Percentiles rank a stretch among this genome's conserved stretches.
Evolutionary conservation across 2,329 filamentous ascomycete species (phyloP).

Genomic region (Trichoderma sp.): DNA sequence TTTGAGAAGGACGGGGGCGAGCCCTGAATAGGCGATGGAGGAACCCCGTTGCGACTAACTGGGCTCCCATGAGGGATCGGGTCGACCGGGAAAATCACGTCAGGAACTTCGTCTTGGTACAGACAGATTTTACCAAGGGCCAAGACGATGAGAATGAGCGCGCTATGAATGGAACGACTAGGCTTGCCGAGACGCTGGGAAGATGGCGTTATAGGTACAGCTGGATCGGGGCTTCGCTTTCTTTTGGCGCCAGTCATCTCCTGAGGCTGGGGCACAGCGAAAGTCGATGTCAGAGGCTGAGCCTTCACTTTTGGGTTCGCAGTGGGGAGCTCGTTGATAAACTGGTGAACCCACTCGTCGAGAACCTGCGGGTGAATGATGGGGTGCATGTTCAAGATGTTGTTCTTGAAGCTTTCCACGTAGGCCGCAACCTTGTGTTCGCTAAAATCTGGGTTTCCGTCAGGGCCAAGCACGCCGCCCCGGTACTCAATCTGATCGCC

Average conservation of each 20-base stretch:
- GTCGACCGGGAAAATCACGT: conserved; percentile 51
- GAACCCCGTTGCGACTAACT: conserved; percentile 51
- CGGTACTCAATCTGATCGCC: conserved; percentile 45
- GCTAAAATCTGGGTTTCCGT: conserved; percentile 58
- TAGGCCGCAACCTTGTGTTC: conserved; percentile 53
- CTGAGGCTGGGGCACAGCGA: conserved; percentile 36
- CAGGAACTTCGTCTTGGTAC: conserved; percentile 55
- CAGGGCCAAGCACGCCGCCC: conserved; percentile 41
- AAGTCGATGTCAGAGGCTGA: conserved; percentile 37
- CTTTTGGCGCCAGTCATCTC: conserved; percentile 50
- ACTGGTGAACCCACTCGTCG: conserved; percentile 54
- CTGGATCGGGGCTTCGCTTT: conserved; percentile 54
- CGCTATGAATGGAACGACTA: conserved; percentile 72
- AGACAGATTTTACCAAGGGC: conserved; percentile 83
- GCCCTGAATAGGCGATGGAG: conserved; percentile 55
- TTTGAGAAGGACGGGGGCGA: conserved; percentile 52
- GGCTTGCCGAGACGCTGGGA: conserved; percentile 50
- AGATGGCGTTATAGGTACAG: conserved; percentile 37
- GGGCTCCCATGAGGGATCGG: conserved; percentile 40
- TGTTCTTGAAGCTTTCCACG: conserved; percentile 58
- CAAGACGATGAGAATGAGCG: conserved; percentile 78
- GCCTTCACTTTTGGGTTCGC: conserved; percentile 33
- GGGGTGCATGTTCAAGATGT: conserved; percentile 67
- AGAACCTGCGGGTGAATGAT: conserved; percentile 58
- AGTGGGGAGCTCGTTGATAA: conserved; percentile 51